These are phyloP conservation scores for Pyricularia sp. DNA, from an alignment of 2,329 filamentous ascomycete species.

Conservation along the genomic window DNA sequence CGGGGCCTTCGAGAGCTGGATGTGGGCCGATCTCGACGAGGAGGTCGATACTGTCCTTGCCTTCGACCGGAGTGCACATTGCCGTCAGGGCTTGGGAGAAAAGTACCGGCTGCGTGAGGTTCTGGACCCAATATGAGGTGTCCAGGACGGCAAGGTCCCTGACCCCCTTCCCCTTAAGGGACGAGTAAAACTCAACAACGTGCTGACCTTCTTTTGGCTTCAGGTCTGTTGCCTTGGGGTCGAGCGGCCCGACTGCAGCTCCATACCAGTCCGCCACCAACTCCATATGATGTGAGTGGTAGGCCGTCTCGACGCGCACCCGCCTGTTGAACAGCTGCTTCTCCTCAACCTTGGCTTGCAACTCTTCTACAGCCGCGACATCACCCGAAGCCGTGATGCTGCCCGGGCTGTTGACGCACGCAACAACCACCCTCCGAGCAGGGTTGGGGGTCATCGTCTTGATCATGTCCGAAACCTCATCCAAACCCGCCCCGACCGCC, in stretches of 20 bases:
- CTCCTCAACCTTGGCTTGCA: constrained; percentile 8
- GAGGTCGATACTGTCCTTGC: constrained; percentile 8
- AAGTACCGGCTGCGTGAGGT: constrained; percentile 19
- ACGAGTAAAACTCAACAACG: constrained; percentile 13
- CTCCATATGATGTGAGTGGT: constrained; percentile 26
- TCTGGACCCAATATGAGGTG: constrained; percentile 20
- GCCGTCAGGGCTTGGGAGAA: constrained; percentile 15
- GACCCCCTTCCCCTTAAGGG: constrained; percentile 11
- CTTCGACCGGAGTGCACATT: constrained; percentile 9
- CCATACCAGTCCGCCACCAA: constrained; percentile 15
- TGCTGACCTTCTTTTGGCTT: neutral
- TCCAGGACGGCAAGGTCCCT: constrained; percentile 8
- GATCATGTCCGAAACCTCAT: constrained; percentile 8
- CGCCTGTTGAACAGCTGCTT: constrained; percentile 18
- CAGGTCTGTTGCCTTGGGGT: neutral
- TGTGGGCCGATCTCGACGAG: constrained; percentile 19
- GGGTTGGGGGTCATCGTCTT: constrained; percentile 7
- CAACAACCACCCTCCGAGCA: constrained; percentile 8
- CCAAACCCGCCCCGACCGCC: constrained; percentile 7
- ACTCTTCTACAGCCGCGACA: constrained; percentile 14
- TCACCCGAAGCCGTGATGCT: constrained; percentile 23
- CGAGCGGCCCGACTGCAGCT: constrained; percentile 6
- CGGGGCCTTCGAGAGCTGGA: constrained; percentile 13
- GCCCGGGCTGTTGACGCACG: constrained; percentile 13
- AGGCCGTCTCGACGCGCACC: constrained; percentile 23